These are phyloP conservation scores for Gossypium longicalyx DNA, from an alignment of 345 rosid genomes.

Conservation along the genomic window DNA sequence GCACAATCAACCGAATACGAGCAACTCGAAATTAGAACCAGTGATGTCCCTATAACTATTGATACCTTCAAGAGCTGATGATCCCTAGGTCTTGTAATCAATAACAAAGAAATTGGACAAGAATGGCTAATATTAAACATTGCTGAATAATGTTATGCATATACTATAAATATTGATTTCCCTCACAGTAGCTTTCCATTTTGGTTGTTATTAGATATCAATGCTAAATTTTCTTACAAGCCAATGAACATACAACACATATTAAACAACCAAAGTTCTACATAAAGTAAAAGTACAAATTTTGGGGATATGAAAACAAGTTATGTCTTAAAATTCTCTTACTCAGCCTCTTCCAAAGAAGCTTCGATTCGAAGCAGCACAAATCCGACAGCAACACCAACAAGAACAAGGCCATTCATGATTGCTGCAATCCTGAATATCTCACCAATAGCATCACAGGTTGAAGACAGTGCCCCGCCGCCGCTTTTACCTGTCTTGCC, in stretches of 20 bases:
- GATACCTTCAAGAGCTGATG: slow-evolving; percentile 28
- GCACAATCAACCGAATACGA: slow-evolving; percentile 38
- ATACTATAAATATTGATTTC: neutral
- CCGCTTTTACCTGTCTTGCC: slow-evolving; percentile 22
- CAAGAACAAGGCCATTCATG: slow-evolving; percentile 45
- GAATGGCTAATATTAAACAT: neutral
- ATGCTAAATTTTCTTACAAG: neutral
- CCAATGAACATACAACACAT: too few species aligned
- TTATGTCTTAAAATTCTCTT: slow-evolving; percentile 10
- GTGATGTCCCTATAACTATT: slow-evolving; percentile 30
- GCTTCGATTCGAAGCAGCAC: slow-evolving; percentile 47
- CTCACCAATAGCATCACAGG: slow-evolving; percentile 35
- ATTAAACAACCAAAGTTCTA: neutral
- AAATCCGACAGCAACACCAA: slow-evolving; percentile 49
- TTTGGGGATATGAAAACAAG: neutral
- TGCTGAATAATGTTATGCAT: neutral
- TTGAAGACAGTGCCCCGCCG: slow-evolving; percentile 38
- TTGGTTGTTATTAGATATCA: neutral
- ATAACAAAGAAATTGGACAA: slow-evolving; percentile 9
- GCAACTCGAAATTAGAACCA: slow-evolving; percentile 36
- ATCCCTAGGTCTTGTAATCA: slow-evolving; percentile 8
- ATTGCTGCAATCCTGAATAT: slow-evolving; percentile 48
- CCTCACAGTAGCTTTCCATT: neutral
- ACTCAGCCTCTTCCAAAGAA: slow-evolving; percentile 36
- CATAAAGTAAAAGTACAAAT: neutral